Percentiles rank a stretch among this genome's conserved stretches.
phyloP scores from a whole-genome alignment of 2,329 filamentous ascomycete genomes.

The Aspergillus uvarum region DNA sequence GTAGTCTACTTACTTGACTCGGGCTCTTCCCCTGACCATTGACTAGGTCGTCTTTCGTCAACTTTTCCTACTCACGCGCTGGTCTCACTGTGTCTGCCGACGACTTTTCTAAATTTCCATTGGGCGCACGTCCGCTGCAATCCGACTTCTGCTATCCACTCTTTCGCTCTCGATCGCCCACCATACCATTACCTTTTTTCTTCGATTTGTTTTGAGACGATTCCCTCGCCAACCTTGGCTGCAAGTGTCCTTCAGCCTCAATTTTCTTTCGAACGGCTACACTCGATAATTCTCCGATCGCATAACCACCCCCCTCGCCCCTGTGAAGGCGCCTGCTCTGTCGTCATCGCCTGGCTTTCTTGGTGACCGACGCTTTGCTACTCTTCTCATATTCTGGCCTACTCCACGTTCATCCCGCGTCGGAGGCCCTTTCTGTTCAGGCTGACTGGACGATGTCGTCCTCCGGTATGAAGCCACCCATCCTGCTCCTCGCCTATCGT shows the following conservation, averaged over 20 bases:
- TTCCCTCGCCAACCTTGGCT: neutral
- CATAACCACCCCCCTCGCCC: neutral
- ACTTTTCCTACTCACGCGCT: slow-evolving; percentile 1
- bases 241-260: neutral
- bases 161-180: neutral
- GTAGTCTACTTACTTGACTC: neutral
- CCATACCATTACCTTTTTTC: slow-evolving; percentile 5
- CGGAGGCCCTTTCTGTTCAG: neutral
- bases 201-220: neutral
- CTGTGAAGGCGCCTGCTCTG: neutral
- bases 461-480: slow-evolving; percentile 6
- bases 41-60: slow-evolving; percentile 6
- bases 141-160: slow-evolving; percentile 1
- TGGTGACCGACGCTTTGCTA: neutral
- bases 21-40: slow-evolving; percentile 15
- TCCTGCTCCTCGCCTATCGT: neutral
- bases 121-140: neutral
- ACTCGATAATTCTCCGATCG: slow-evolving; percentile 2
- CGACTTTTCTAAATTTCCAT: neutral
- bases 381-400: neutral
- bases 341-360: neutral
- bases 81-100: neutral
- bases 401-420: neutral
- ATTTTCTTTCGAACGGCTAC: slow-evolving; percentile 9
- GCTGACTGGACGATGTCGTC: neutral